These are phyloP conservation scores for Myxozyma melibiosi DNA, from an alignment of 805 yeast species.

Conservation along the genomic window DNA sequence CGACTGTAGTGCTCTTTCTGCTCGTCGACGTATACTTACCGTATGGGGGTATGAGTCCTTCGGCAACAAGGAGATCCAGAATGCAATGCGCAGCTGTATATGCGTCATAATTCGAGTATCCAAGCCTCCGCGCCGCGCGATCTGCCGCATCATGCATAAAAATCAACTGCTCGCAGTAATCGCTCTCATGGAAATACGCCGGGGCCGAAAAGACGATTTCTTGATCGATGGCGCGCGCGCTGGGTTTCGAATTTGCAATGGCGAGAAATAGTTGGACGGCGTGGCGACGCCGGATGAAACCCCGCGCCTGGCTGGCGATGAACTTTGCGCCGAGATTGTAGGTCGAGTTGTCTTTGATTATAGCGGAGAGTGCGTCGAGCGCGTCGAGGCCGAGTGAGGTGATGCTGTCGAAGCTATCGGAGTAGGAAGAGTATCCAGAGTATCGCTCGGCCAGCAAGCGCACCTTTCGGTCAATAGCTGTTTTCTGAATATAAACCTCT, in stretches of 20 bases:
- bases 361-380: conserved; percentile 13
- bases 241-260: background rate
- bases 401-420: conserved; percentile 1
- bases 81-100: background rate
- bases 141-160: conserved; percentile 19
- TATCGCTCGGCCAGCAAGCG: background rate
- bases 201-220: conserved; percentile 16
- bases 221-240: background rate
- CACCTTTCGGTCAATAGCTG: background rate
- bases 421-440: conserved; percentile 3
- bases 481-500: background rate
- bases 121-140: background rate
- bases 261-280: conserved; percentile 9
- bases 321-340: conserved; percentile 5
- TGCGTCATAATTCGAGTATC: background rate
- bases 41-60: background rate
- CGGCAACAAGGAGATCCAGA: background rate
- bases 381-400: conserved; percentile 16
- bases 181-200: conserved; percentile 7
- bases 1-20: no score
- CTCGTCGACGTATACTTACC: no score
- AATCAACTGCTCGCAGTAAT: background rate
- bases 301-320: conserved; percentile 16
- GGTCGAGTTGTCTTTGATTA: background rate
- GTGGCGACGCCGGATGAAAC: conserved; percentile 17